Percentiles rank a stretch among this genome's conserved stretches.
These are phyloP conservation scores for Kluyveromyces siamensis DNA, from an alignment of 805 yeast genomes.

Conservation along the genomic window DNA sequence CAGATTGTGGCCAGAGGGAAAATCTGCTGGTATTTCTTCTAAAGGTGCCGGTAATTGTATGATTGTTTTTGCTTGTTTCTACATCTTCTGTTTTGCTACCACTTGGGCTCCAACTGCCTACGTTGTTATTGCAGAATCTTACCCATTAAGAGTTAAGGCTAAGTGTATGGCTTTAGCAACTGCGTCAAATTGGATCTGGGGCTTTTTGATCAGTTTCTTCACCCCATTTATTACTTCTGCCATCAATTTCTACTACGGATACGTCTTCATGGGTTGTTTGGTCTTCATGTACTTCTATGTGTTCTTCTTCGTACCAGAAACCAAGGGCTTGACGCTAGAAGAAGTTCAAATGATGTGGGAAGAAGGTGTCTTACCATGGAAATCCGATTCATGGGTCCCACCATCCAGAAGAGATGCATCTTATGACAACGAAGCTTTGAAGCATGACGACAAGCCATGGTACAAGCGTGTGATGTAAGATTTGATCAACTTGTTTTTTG, in stretches of 20 bases:
- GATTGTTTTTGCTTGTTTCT: constrained; percentile 64
- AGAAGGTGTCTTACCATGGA: constrained; percentile 36
- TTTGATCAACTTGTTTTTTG: neutral
- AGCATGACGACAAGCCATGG: constrained; percentile 24
- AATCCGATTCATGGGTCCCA: constrained; percentile 46
- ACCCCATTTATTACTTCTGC: constrained; percentile 64
- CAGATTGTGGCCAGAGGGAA: constrained; percentile 32
- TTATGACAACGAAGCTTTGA: constrained; percentile 21
- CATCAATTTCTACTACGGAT: constrained; percentile 67
- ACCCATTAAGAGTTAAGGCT: constrained; percentile 64
- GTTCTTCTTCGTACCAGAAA: constrained; percentile 65
- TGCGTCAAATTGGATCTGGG: constrained; percentile 62
- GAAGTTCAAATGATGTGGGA: constrained; percentile 64
- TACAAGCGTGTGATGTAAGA: constrained; percentile 15
- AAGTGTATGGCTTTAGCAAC: constrained; percentile 51
- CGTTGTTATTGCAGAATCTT: constrained; percentile 60
- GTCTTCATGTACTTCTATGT: constrained; percentile 54
- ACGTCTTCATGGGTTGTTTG: constrained; percentile 52
- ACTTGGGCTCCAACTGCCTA: constrained; percentile 73
- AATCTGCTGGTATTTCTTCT: constrained; percentile 30
- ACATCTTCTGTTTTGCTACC: constrained; percentile 65
- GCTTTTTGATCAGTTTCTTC: constrained; percentile 60
- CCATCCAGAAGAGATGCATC: constrained; percentile 30
- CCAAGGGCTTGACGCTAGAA: constrained; percentile 74
- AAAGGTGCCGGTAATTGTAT: constrained; percentile 55